phyloP scores from a whole-genome alignment of 2,329 filamentous ascomycete species.

The Ophiostoma australiae region DNA sequence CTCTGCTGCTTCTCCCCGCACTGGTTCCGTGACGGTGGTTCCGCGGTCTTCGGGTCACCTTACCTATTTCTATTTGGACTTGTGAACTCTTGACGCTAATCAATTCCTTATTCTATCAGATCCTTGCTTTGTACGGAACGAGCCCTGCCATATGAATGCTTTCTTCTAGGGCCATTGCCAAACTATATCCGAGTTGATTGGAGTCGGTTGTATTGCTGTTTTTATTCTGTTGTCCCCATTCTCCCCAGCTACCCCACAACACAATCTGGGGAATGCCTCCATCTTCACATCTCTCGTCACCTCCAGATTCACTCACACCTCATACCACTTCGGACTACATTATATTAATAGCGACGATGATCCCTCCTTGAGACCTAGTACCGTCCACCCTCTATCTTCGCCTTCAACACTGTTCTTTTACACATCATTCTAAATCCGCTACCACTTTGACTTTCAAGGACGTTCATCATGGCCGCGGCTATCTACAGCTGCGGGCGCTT shows the following conservation, averaged over 20 bases:
- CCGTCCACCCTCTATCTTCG: not conserved
- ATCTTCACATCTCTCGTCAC: not conserved
- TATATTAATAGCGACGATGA: not conserved
- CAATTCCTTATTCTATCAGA: not conserved
- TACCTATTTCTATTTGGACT: not conserved
- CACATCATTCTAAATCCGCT: not conserved
- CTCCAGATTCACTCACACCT: not conserved
- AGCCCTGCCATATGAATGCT: not conserved
- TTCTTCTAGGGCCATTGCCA: not conserved
- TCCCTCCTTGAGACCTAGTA: not conserved
- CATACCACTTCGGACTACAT: not conserved
- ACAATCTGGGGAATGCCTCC: not conserved
- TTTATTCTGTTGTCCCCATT: not conserved
- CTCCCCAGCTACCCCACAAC: not conserved
- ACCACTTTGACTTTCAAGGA: not conserved
- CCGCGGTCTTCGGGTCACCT: not conserved
- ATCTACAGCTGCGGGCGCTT: constrained; percentile 16
- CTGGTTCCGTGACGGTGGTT: not conserved
- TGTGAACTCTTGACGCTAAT: not conserved
- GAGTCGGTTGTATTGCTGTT: not conserved
- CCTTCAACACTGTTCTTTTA: not conserved
- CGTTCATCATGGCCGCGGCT: constrained; percentile 12
- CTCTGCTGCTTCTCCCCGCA: not conserved
- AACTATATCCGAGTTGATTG: not conserved
- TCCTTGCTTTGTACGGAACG: not conserved